Conservation (phyloP, 768 basidiomycete genomes). For the Suillus fuscotomentosus region DNA sequence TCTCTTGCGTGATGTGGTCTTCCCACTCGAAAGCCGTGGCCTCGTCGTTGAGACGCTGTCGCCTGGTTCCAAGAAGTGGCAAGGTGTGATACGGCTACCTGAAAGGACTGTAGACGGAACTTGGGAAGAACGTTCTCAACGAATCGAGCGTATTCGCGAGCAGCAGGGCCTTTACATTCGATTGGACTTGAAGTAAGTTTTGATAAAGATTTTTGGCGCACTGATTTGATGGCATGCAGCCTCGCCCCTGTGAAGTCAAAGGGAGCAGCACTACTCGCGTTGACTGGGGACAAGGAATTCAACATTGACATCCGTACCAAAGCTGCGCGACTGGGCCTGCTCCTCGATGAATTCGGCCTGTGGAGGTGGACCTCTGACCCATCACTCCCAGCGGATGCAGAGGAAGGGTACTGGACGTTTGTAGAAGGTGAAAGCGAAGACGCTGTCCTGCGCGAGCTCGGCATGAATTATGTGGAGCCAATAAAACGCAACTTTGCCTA, state of each 20-base stretch:
- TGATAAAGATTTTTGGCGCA: not conserved
- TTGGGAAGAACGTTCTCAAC: slow-evolving; percentile 28
- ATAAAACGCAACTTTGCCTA: slow-evolving; percentile 35
- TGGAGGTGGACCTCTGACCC: slow-evolving; percentile 49
- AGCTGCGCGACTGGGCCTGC: slow-evolving; percentile 45
- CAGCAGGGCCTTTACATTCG: slow-evolving; percentile 38
- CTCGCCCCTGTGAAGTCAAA: slow-evolving; percentile 47
- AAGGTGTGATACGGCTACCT: slow-evolving; percentile 53
- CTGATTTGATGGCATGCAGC: slow-evolving; percentile 19
- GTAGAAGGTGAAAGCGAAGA: slow-evolving; percentile 43
- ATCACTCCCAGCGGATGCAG: slow-evolving; percentile 4
- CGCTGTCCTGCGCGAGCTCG: slow-evolving; percentile 42
- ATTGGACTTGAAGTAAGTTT: slow-evolving; percentile 32
- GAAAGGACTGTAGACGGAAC: slow-evolving; percentile 18
- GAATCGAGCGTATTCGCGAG: slow-evolving; percentile 23
- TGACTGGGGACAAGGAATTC: slow-evolving; percentile 59
- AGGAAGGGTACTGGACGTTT: slow-evolving; percentile 46
- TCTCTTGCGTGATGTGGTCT: slow-evolving; percentile 40
- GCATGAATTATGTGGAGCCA: slow-evolving; percentile 41
- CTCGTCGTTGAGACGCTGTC: slow-evolving; percentile 40
- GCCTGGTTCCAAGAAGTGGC: slow-evolving; percentile 40
- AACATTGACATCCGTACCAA: slow-evolving; percentile 37
- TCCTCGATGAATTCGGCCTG: slow-evolving; percentile 61
- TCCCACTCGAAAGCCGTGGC: slow-evolving; percentile 42
- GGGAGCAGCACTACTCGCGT: slow-evolving; percentile 49